These are phyloP conservation scores for Tilletia caries DNA, from an alignment of 1,284 basidiomycete species.

Conservation along the genomic window DNA sequence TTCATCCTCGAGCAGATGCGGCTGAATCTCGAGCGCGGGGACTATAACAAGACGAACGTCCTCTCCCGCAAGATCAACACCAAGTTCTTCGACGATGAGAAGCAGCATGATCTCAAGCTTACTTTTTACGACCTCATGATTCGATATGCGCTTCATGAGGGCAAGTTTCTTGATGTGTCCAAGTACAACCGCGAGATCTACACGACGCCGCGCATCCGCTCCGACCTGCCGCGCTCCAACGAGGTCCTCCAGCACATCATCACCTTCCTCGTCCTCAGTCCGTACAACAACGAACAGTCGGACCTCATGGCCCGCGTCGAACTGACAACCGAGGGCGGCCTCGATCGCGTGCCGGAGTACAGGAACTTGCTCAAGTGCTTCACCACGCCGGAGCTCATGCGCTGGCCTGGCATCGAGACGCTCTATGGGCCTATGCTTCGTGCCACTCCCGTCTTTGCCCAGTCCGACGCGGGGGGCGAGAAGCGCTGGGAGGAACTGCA, in stretches of 20 bases:
- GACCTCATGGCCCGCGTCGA: constrained; percentile 90
- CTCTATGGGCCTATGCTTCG: constrained; percentile 82
- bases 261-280: constrained; percentile 86
- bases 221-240: constrained; percentile 56
- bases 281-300: constrained; percentile 93
- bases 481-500: constrained; percentile 94
- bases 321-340: constrained; percentile 61
- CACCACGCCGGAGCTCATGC: constrained; percentile 89
- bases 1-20: constrained; percentile 99
- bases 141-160: constrained; percentile 78
- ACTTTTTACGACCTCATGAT: constrained; percentile 96
- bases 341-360: constrained; percentile 77
- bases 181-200: constrained; percentile 94
- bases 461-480: constrained; percentile 57
- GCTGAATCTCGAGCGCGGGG: constrained; percentile 68
- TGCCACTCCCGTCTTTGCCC: constrained; percentile 72
- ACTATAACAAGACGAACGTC: constrained; percentile 88
- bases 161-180: constrained; percentile 85
- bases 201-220: constrained; percentile 86
- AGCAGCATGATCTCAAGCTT: constrained; percentile 88
- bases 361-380: constrained; percentile 96
- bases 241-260: constrained; percentile 68
- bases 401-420: constrained; percentile 92
- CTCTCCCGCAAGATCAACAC: constrained; percentile 92
- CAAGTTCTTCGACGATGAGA: constrained; percentile 81